Base-by-base conservation (phyloP, 2,329 filamentous ascomycete genomes). In the Monosporascus sp. region DNA sequence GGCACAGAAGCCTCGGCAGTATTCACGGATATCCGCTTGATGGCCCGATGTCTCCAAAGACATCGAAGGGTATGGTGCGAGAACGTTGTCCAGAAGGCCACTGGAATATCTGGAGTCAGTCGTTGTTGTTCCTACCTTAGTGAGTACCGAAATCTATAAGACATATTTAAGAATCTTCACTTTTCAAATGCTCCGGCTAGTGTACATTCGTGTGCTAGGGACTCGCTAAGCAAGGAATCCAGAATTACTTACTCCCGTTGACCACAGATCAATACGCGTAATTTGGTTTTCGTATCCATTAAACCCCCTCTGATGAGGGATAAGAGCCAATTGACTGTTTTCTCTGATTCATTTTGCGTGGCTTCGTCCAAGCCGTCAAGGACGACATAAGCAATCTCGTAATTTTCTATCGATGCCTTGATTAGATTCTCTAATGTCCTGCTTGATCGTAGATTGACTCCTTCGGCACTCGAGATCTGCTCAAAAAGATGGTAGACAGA, bases 311-410 rank as follows among this genome's bases (percentile, higher is more conserved):
- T n/a, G 5, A 31, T 25, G n/a, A 55, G 37, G 5, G 51, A 55
- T 6, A 55, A 25, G 20, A 55, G 51, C 54, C 48, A 51, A 9
- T 18, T 27, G 11, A 55, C 14, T 1, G 39, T 39, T 37, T 49
- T 53, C 11, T 15, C 15, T 20, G 51, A 44, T 51, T 55, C 48
- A 18, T 38, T 37, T 3, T 37, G 49, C 6, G 51, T 47, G 35
- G 51, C 51, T 27, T 55, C 54, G 18, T 53, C 17, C 17, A 55
- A 20, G n/a, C 51, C 54, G 37, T 55, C 54, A 17, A 55, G 48
- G 5, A 55, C 35, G n/a, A 55, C 35, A n/a, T 53, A 55, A 1
- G 48, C 45, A 7, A 53, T 11, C 15, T 48, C 20, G 22, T 25
- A 49, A 38, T 37, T 49, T 47, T 51, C 48, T 2, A 55, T 9